Evolutionary conservation across 2,329 filamentous ascomycete genomes (phyloP).

Genomic region (Penicillium griseofulvum): DNA sequence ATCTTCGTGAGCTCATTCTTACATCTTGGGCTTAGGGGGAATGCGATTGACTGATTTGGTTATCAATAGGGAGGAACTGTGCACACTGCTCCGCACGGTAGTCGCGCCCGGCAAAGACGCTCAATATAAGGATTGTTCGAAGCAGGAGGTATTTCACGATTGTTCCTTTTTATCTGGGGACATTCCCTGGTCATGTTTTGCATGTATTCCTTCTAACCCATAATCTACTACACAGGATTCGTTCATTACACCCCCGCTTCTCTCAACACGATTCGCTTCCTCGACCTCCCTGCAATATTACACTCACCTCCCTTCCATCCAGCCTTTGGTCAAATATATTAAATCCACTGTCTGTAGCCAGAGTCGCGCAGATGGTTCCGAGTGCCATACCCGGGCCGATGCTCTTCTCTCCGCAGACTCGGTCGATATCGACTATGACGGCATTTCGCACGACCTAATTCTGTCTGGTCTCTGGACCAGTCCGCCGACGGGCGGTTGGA

Average conservation of each 20-base stretch:
- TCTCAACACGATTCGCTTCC: slow-evolving; percentile 60
- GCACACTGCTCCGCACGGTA: slow-evolving; percentile 55
- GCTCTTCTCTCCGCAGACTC: slow-evolving; percentile 56
- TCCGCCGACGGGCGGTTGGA: slow-evolving; percentile 45
- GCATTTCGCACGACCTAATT: slow-evolving; percentile 63
- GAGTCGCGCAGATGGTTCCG: slow-evolving; percentile 33
- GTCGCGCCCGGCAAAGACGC: slow-evolving; percentile 47
- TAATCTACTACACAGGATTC: slow-evolving; percentile 45
- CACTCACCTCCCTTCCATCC: slow-evolving; percentile 59
- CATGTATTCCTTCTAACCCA: background rate
- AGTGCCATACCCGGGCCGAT: slow-evolving; percentile 53
- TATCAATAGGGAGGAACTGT: slow-evolving; percentile 51
- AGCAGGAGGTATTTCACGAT: slow-evolving; percentile 43
- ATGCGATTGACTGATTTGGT: slow-evolving; percentile 6
- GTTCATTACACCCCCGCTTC: slow-evolving; percentile 60
- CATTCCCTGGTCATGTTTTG: background rate
- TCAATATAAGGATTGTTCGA: slow-evolving; percentile 51
- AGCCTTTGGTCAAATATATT: slow-evolving; percentile 55
- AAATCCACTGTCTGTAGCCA: slow-evolving; percentile 53
- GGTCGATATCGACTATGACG: slow-evolving; percentile 76
- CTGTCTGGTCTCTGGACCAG: slow-evolving; percentile 62
- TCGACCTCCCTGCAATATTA: slow-evolving; percentile 69
- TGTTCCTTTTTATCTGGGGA: background rate
- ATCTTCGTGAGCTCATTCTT: slow-evolving; percentile 31
- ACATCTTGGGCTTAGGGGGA: background rate